Conservation (phyloP, 2,329 filamentous ascomycete genomes). For the Cladosporium sp. region DNA sequence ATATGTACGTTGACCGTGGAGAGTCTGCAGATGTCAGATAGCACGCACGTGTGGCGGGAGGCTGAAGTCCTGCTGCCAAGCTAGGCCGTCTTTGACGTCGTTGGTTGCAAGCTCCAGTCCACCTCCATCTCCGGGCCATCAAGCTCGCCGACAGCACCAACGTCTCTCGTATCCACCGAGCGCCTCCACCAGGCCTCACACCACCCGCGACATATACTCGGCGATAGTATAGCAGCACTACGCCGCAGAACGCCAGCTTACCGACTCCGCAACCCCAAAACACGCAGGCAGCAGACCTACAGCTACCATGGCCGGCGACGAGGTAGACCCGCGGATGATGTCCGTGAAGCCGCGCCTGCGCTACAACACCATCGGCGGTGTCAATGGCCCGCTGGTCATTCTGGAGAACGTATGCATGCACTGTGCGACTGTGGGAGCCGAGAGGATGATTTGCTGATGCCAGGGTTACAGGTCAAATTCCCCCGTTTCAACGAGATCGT, state of each 20-base stretch:
- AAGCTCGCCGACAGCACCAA: constrained; percentile 9
- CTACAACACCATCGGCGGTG: constrained; percentile 97
- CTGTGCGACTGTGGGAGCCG: not conserved
- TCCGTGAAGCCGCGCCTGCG: constrained; percentile 70
- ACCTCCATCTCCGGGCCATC: constrained; percentile 1
- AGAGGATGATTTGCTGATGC: constrained; percentile 19
- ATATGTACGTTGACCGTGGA: not conserved
- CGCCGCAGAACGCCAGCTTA: not conserved
- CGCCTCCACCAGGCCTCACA: constrained; percentile 12
- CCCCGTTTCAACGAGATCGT: constrained; percentile 98
- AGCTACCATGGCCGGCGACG: constrained; percentile 35
- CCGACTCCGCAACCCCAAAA: not conserved
- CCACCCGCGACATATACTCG: not conserved
- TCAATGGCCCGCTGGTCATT: constrained; percentile 97
- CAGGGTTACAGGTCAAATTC: constrained; percentile 77
- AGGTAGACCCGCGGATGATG: constrained; percentile 53
- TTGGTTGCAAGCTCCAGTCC: not conserved
- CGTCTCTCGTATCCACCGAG: constrained; percentile 12
- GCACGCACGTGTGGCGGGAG: not conserved
- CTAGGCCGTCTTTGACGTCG: not conserved
- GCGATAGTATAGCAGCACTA: constrained; percentile 18
- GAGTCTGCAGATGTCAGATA: not conserved
- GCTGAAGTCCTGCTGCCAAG: not conserved
- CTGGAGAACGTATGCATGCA: constrained; percentile 77
- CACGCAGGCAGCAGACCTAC: constrained; percentile 15